Evolutionary conservation across 2,329 filamentous ascomycete species (phyloP), one percentile per base, ranked within the genome.

Genomic region (Ophiostoma quercus): DNA sequence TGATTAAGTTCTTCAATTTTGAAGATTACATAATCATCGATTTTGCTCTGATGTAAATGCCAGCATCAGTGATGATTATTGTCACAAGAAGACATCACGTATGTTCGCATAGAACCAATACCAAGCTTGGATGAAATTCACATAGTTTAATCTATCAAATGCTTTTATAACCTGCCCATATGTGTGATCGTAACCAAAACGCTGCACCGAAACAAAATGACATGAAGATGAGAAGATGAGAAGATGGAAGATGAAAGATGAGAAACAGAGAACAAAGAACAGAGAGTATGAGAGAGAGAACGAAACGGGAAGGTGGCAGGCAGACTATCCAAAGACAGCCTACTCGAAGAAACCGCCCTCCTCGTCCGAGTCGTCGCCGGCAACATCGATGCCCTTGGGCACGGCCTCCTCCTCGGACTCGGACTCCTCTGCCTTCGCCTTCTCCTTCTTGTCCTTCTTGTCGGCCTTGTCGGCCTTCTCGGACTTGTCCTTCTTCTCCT

Each of bases 301-400:
- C 7, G 16, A 47, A 7, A 47, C 1, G 16, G 16, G 16, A 47
- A 7, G 14, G 16, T 32, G 22, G 9, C 25, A 60, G 54, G 47
- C 5, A n/a, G 39, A 2, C 22, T 74, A 41, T 4, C 9, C 39
- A 41, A 39, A 41, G 39, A 14, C 39, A 9, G 70, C 70, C 72
- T 77, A 76, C 74, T 88, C 85, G 74, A 89, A 88, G 78, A 89
- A 89, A 14, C 85, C 70, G 2, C 84, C 86, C 19, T 84, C 84
- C 70, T 71, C 71, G 67, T 69, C 70, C 67, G 68, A 69, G 57
- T 71, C 73, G 8, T 47, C 43, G 14, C 32, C 32, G 32, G 16
- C 29, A n/a, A 63, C 60, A 22, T 63, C 29, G 60, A 63, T 32
- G 11, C 32, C 32, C 32, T 63, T 63, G 57, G 57, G 22, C 57